phyloP scores from a whole-genome alignment of 169 alveolate species.

The Theileria orientalis region DNA sequence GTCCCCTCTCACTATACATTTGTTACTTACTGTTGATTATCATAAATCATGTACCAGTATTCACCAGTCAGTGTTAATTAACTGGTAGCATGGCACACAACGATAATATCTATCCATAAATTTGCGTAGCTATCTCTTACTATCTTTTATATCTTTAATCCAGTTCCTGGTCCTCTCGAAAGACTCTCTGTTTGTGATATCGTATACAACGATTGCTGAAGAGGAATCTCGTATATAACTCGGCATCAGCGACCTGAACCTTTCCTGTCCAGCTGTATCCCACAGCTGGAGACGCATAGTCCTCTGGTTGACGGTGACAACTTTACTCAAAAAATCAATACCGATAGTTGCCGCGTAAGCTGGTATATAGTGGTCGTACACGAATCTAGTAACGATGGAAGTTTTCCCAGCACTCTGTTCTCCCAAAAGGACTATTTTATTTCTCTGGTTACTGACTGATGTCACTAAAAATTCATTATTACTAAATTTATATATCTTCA shows the following conservation, averaged over 20 bases:
- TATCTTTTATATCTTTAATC: conserved; percentile 93
- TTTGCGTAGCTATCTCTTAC: conserved; percentile 7
- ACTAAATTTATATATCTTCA: background rate
- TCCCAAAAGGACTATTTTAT: conserved; percentile 61
- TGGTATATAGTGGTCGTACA: conserved; percentile 95
- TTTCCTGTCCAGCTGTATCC: conserved; percentile 99
- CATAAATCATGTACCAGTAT: no score
- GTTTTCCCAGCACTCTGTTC: conserved; percentile 97
- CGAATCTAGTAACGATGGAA: conserved; percentile 95
- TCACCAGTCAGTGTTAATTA: no score
- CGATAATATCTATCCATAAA: no score
- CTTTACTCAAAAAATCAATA: conserved; percentile 95
- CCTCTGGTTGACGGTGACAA: conserved; percentile 91
- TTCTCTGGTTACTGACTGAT: conserved; percentile 61
- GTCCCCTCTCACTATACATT: conserved; percentile 88
- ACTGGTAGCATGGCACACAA: no score
- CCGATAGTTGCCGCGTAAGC: conserved; percentile 90
- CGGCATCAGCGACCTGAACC: conserved; percentile 95
- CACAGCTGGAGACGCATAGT: conserved; percentile 95
- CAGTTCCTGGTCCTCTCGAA: conserved; percentile 90
- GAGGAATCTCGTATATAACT: conserved; percentile 94
- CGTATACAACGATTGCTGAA: conserved; percentile 95
- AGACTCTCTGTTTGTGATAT: conserved; percentile 89
- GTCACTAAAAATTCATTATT: background rate
- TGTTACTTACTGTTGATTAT: background rate